A percentile compares a stretch with the other conserved stretches of the same genome.
phyloP scores from a whole-genome alignment of 2,329 filamentous ascomycete genomes.

The Dissoconium aciculare region DNA sequence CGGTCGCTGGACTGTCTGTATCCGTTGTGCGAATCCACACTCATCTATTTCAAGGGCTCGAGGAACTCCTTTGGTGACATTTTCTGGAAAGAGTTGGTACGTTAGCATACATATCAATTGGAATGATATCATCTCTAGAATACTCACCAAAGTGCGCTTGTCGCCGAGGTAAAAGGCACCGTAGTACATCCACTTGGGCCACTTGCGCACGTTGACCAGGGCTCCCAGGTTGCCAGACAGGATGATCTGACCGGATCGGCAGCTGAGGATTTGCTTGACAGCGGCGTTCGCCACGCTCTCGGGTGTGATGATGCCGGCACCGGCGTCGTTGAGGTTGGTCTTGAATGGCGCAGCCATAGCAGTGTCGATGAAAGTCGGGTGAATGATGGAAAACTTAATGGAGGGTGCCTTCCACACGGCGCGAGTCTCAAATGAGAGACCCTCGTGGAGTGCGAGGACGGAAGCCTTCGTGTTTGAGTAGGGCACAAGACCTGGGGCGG shows the following conservation, averaged over 20 bases:
- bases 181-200: background rate
- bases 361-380: conserved; percentile 29
- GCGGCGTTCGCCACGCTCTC: conserved; percentile 26
- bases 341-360: conserved; percentile 23
- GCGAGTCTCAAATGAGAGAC: conserved; percentile 26
- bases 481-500: conserved; percentile 25
- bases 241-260: conserved; percentile 25
- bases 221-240: conserved; percentile 8
- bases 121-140: background rate
- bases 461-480: conserved; percentile 39
- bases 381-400: conserved; percentile 29
- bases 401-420: conserved; percentile 28
- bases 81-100: background rate
- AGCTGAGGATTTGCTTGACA: conserved; percentile 25
- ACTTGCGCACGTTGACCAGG: conserved; percentile 1
- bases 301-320: conserved; percentile 21
- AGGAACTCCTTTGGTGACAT: background rate
- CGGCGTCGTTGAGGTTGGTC: conserved; percentile 16
- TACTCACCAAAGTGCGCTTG: background rate
- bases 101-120: background rate
- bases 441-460: conserved; percentile 40
- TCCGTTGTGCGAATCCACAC: no score
- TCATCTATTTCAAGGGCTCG: no score
- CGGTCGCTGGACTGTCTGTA: no score
- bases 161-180: conserved; percentile 1